Evolutionary conservation across 352 stramenopile species (phyloP).

Genomic region (Pythium utonaiense): DNA sequence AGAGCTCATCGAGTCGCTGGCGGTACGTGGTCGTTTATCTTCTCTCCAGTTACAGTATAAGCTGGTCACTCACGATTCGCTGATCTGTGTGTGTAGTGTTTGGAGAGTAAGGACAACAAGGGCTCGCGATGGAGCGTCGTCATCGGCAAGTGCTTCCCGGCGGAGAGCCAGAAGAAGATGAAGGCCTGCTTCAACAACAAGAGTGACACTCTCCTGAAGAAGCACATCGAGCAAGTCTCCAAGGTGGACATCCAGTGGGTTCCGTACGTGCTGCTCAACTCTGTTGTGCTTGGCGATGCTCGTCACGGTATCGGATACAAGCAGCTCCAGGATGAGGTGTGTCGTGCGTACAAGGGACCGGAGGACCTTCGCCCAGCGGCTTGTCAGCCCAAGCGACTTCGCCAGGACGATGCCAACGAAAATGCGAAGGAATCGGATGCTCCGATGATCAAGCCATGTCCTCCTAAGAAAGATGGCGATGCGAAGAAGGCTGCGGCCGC

Average conservation of each 20-base stretch:
- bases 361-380: conserved; percentile 31
- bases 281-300: conserved; percentile 47
- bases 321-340: conserved; percentile 61
- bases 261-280: conserved; percentile 70
- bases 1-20: conserved; percentile 57
- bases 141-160: conserved; percentile 60
- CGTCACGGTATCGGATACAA: conserved; percentile 63
- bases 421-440: conserved; percentile 34
- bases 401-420: conserved; percentile 30
- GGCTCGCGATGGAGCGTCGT: conserved; percentile 63
- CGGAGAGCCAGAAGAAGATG: conserved; percentile 43
- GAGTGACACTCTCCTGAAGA: conserved; percentile 49
- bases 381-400: conserved; percentile 65
- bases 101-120: conserved; percentile 78
- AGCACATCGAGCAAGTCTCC: conserved; percentile 49
- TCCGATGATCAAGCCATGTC: conserved; percentile 59
- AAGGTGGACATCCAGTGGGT: conserved; percentile 60
- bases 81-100: conserved; percentile 33
- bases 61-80: not conserved
- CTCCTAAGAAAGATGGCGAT: conserved; percentile 55
- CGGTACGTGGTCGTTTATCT: conserved; percentile 31
- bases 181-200: conserved; percentile 62
- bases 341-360: conserved; percentile 59
- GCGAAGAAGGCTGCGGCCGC: conserved; percentile 24
- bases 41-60: too few species aligned